Conservation (phyloP, 768 basidiomycete species). For the Boletus subcaerulescens region DNA sequence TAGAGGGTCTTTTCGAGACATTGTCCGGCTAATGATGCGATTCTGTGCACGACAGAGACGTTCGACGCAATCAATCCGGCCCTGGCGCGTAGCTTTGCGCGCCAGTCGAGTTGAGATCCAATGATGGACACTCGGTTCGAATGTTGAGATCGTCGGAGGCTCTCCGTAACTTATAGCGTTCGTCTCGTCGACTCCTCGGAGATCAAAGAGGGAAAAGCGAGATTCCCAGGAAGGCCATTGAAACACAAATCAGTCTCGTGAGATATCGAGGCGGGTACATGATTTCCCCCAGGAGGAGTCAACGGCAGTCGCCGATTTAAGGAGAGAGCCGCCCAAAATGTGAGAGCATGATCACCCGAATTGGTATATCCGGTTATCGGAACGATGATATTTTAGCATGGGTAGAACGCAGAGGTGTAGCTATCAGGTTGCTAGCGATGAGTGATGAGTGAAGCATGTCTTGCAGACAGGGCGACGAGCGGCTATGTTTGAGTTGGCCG, state of each 20-base stretch:
- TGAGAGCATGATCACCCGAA: constrained; percentile 6
- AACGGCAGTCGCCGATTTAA: constrained; percentile 17
- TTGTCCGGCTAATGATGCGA: neutral
- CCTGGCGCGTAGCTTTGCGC: constrained; percentile 8
- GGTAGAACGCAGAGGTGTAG: neutral
- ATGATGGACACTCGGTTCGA: constrained; percentile 3
- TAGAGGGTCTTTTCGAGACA: neutral
- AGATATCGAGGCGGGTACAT: constrained; percentile 20
- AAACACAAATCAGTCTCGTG: constrained; percentile 19
- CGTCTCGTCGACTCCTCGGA: constrained; percentile 26
- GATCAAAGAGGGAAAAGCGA: constrained; percentile 13
- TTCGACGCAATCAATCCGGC: constrained; percentile 17
- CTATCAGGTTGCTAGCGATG: neutral
- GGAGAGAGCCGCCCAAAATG: constrained; percentile 1
- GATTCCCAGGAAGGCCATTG: constrained; percentile 13
- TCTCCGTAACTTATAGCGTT: constrained; percentile 5
- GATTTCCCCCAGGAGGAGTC: constrained; percentile 10
- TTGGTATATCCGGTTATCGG: neutral
- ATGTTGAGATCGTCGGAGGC: constrained; percentile 11
- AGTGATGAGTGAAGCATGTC: neutral
- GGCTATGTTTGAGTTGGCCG: constrained; percentile 8
- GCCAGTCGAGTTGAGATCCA: constrained; percentile 1
- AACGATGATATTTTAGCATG: constrained; percentile 3
- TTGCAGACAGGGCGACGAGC: neutral
- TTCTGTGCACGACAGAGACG: constrained; percentile 5